phyloP scores from a whole-genome alignment of 257 asterid genomes.

The Handroanthus guayacan region DNA sequence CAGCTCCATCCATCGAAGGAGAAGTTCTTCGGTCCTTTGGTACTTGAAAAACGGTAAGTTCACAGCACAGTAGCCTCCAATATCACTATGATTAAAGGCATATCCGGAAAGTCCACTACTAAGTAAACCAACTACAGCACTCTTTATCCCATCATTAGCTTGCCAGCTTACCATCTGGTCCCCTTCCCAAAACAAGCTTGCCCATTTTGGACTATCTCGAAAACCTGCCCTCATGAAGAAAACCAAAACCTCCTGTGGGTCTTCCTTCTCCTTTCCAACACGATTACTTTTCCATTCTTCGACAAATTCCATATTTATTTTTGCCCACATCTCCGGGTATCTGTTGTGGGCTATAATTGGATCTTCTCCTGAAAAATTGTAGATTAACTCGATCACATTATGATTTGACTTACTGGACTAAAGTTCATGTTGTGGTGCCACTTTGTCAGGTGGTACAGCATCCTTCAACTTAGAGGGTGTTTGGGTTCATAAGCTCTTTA shows the following conservation, averaged over 20 bases:
- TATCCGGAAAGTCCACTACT: constrained; percentile 91
- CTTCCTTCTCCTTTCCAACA: constrained; percentile 44
- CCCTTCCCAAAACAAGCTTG: constrained; percentile 95
- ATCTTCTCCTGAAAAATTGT: constrained; percentile 75
- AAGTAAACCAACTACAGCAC: constrained; percentile 87
- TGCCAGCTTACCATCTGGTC: constrained; percentile 99
- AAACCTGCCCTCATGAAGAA: constrained; percentile 98
- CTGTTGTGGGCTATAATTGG: constrained; percentile 88
- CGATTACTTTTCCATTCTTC: constrained; percentile 76
- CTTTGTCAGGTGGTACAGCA: too few relatives aligned
- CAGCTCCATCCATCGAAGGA: constrained; percentile 92
- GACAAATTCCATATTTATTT: constrained; percentile 74
- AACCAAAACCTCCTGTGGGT: constrained; percentile 63
- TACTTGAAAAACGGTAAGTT: constrained; percentile 77
- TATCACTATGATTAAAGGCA: constrained; percentile 93
- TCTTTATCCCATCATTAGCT: constrained; percentile 92
- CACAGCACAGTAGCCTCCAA: constrained; percentile 93
- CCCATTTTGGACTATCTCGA: constrained; percentile 82
- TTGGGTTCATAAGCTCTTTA: too few relatives aligned
- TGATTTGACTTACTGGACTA: background rate
- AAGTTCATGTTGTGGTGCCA: background rate
- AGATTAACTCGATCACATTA: background rate
- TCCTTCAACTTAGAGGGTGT: background rate
- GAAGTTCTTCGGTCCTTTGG: constrained; percentile 83
- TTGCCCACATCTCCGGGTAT: constrained; percentile 95